A percentile compares a stretch with the other conserved stretches of the same genome.
Evolutionary conservation across 352 stramenopile genomes (phyloP).

Genomic region (Phytophthora cryptogea): DNA sequence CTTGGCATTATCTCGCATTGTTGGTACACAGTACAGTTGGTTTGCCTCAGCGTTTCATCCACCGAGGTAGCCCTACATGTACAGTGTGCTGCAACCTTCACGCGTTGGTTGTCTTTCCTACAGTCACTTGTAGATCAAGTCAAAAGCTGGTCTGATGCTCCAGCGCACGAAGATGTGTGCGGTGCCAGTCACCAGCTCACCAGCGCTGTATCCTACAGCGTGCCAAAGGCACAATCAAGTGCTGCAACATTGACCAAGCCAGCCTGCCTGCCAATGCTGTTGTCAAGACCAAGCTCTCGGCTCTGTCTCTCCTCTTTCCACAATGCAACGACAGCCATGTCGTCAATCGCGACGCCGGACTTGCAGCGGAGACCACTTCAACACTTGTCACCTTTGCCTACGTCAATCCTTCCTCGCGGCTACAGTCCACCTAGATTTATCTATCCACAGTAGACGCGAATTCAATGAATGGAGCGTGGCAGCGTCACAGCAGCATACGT

Average conservation of each 20-base stretch:
- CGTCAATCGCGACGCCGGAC: constrained; percentile 1
- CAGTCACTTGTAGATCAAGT: too few relatives aligned
- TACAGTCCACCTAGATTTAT: neutral
- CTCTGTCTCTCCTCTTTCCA: constrained; percentile 3
- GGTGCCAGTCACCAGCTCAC: too few relatives aligned
- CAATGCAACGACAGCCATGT: constrained; percentile 2
- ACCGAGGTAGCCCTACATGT: too few relatives aligned
- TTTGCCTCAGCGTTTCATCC: too few relatives aligned
- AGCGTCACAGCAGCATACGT: constrained; percentile 1
- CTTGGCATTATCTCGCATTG: too few relatives aligned
- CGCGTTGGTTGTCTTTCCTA: too few relatives aligned
- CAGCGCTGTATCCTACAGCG: too few relatives aligned
- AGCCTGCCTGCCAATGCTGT: neutral
- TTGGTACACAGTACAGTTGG: too few relatives aligned
- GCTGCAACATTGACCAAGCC: neutral
- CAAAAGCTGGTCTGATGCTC: too few relatives aligned
- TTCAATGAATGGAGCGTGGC: neutral
- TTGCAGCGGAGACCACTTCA: neutral
- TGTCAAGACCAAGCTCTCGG: neutral
- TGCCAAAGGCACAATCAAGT: neutral
- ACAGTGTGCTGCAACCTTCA: too few relatives aligned
- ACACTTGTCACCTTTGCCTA: neutral
- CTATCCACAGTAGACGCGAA: neutral
- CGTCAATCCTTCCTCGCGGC: neutral
- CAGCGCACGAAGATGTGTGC: too few relatives aligned